phyloP scores from a whole-genome alignment of 495 filamentous ascomycete species.

The Trypethelium eluteriae region DNA sequence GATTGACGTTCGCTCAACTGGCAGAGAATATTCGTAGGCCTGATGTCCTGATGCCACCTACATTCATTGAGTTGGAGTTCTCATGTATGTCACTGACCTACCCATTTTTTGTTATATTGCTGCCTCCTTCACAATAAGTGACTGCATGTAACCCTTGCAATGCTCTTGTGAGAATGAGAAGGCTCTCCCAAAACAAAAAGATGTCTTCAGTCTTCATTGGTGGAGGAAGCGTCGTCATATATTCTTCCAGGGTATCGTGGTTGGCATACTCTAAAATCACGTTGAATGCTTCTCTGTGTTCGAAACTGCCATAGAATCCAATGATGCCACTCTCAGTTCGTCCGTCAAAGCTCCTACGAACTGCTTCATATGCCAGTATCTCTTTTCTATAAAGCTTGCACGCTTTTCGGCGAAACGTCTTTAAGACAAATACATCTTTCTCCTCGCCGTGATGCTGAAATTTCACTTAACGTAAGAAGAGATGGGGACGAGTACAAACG shows the following conservation, averaged over 20 bases:
- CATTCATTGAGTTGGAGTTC: neutral
- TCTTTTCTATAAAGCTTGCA: constrained; percentile 3
- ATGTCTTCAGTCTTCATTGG: constrained; percentile 7
- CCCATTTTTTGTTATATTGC: neutral
- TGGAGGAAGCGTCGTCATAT: neutral
- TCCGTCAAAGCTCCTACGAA: constrained; percentile 6
- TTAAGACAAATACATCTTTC: neutral
- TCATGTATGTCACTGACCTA: neutral
- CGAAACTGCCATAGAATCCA: constrained; percentile 1
- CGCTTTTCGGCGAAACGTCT: constrained; percentile 8
- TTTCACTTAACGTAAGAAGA: neutral
- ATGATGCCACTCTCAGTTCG: neutral
- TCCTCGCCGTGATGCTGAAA: neutral
- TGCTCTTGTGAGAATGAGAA: neutral
- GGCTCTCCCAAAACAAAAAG: constrained; percentile 2
- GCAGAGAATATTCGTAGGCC: constrained; percentile 3
- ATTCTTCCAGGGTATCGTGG: neutral
- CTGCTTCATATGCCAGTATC: neutral
- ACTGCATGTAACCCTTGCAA: neutral
- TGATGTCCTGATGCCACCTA: constrained; percentile 8
- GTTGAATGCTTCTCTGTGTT: constrained; percentile 5
- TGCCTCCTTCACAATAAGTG: neutral
- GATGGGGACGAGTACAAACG: neutral
- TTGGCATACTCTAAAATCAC: constrained; percentile 5
- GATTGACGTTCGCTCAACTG: neutral